Evolutionary conservation across 2,329 filamentous ascomycete genomes (phyloP), one percentile per base, ranked within the genome.

Genomic region (Ambrosiella cleistominuta): DNA sequence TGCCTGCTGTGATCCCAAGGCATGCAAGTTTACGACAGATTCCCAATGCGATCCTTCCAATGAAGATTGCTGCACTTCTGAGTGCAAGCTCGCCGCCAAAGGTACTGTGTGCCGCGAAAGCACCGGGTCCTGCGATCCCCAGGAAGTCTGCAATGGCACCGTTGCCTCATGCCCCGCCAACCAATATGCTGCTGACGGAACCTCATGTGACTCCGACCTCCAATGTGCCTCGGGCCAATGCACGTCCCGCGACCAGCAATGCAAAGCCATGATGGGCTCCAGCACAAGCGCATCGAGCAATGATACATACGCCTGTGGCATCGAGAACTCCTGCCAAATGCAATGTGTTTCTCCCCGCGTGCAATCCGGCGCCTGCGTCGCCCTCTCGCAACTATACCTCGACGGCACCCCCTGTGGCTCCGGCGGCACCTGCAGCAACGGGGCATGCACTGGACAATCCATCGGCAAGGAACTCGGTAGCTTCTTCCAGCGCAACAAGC

Each of bases 201-300:
- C 79, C 3, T 70, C 71, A 15, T 98, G 93, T 66, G 88, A 88
- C 39, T 64, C 68, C 1, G 79, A 79, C 1, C 77, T 97, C 38
- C 72, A 79, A 38, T 98, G 93, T 67, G 88, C 93, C 37, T 90
- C 86, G 51, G 93, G 93, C 11, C 91, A 97, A 70, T 98, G 93
- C 70, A 98, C 93, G 2, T 93, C 86, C 57, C 83, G 93, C 62
- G 82, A 96, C 68, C 77, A 83, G 66, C 93, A 98, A 71, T 98
- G 93, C 73, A 83, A 84, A 69, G 85, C 82, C 9, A 76, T 94
- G 53, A 86, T 95, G 76, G 89, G 88, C 40, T 80, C 78, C 36
- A 79, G 85, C 61, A 84, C 83, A 0, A 76, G 79, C 59, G 77
- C 76, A 66, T 89, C 88, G 70, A 79, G 77, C 67, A 91, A 89